These are phyloP conservation scores for Arthroderma sp. DNA, from an alignment of 2,329 filamentous ascomycete genomes.

Conservation along the genomic window DNA sequence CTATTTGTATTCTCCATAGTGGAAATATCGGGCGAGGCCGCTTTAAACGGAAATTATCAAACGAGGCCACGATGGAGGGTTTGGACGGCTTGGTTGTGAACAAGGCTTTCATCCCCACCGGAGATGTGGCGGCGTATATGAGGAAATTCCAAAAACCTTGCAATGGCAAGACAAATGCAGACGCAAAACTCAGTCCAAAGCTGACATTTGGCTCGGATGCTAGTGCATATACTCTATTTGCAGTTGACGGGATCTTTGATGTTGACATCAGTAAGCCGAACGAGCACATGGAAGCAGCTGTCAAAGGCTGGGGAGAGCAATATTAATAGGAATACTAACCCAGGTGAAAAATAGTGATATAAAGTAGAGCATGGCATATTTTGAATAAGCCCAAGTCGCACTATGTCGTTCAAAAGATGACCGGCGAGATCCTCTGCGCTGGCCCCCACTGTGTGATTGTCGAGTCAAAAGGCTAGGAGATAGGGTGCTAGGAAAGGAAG, in stretches of 20 bases:
- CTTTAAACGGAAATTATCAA: too few relatives aligned
- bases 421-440: conserved; percentile 7
- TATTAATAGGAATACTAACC: conserved; percentile 13
- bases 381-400: conserved; percentile 27
- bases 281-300: background rate
- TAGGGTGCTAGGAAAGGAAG: too few relatives aligned
- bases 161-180: conserved; percentile 61
- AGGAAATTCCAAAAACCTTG: conserved; percentile 77
- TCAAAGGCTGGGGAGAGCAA: background rate
- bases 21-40: too few relatives aligned
- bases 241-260: conserved; percentile 50
- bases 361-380: conserved; percentile 29
- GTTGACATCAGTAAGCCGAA: background rate
- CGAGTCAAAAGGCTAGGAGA: conserved; percentile 3
- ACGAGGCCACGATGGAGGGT: too few relatives aligned
- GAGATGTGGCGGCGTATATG: conserved; percentile 57
- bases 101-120: too few relatives aligned
- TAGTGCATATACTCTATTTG: conserved; percentile 62
- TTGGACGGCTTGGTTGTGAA: too few relatives aligned
- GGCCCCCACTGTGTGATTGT: conserved; percentile 1
- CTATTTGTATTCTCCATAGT: too few relatives aligned
- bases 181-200: conserved; percentile 53
- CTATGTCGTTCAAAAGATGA: conserved; percentile 19
- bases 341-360: conserved; percentile 31
- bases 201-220: conserved; percentile 41